These are phyloP conservation scores for Penicillium sp. DNA, from an alignment of 2,329 filamentous ascomycete species.

Conservation along the genomic window DNA sequence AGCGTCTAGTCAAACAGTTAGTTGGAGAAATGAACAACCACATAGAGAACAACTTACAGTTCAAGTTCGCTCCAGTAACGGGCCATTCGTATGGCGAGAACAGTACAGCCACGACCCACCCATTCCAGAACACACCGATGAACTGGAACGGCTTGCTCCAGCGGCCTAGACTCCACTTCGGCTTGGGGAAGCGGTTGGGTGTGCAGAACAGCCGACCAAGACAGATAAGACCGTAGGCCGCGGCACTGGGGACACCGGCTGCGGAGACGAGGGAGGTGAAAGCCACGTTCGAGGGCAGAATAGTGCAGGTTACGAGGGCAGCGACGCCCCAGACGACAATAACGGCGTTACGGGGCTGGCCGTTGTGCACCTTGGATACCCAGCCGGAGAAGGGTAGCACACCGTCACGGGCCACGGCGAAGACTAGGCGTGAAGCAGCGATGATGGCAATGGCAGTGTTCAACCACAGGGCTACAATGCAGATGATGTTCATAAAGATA, in stretches of 20 bases:
- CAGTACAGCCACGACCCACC: slow-evolving; percentile 47
- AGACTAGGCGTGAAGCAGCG: slow-evolving; percentile 57
- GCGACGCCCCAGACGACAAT: slow-evolving; percentile 54
- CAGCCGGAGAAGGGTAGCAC: slow-evolving; percentile 56
- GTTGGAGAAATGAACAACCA: background rate
- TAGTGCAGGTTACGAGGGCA: slow-evolving; percentile 54
- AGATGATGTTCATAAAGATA: slow-evolving; percentile 58
- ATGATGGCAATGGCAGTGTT: slow-evolving; percentile 58
- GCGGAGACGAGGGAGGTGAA: slow-evolving; percentile 53
- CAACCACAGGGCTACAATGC: slow-evolving; percentile 21
- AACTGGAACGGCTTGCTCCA: slow-evolving; percentile 47
- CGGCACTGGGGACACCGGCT: slow-evolving; percentile 50
- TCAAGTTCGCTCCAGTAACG: slow-evolving; percentile 42
- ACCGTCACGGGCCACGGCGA: slow-evolving; percentile 58
- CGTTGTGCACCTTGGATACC: slow-evolving; percentile 52
- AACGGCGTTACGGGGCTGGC: slow-evolving; percentile 57
- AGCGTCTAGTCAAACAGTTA: slow-evolving; percentile 34
- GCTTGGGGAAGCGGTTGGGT: slow-evolving; percentile 33
- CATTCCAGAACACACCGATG: slow-evolving; percentile 48
- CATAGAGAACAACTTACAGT: slow-evolving; percentile 33
- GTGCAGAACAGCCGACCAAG: slow-evolving; percentile 47
- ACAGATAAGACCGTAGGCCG: slow-evolving; percentile 51
- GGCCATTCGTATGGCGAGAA: slow-evolving; percentile 48
- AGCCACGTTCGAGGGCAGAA: slow-evolving; percentile 52
- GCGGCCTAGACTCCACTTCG: slow-evolving; percentile 44